Conservation (phyloP, 23 red algal genomes). For the Gracilaria caudata region DNA sequence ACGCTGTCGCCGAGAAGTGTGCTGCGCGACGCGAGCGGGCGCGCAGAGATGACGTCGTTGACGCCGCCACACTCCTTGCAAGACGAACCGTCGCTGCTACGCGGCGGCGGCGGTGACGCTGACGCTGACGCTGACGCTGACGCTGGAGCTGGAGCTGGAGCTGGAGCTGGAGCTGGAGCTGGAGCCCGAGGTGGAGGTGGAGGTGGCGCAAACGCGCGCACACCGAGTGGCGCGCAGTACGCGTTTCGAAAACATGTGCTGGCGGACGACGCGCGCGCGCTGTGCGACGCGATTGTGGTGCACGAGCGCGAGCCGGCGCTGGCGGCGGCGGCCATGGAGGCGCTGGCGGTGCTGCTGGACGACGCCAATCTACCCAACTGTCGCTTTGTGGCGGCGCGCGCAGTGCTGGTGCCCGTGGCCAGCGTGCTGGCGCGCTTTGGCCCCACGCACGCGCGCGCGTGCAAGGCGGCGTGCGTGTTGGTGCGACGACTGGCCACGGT, state of each 20-base stretch:
- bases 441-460: constrained; percentile 1
- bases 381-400: background rate
- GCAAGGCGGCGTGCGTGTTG: constrained; percentile 49
- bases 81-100: too few species aligned
- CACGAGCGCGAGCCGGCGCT: constrained; percentile 24
- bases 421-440: constrained; percentile 40
- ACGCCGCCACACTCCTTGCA: too few species aligned
- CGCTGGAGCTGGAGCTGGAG: background rate
- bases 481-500: constrained; percentile 12
- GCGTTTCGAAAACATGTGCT: constrained; percentile 34
- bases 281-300: constrained; percentile 30
- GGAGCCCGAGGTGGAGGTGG: background rate
- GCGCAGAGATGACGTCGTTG: too few species aligned
- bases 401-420: constrained; percentile 7
- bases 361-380: constrained; percentile 37
- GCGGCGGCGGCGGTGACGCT: background rate
- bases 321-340: constrained; percentile 35
- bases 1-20: background rate
- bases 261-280: constrained; percentile 14
- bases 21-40: background rate
- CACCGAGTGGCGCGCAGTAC: constrained; percentile 8
- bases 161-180: background rate
- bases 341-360: constrained; percentile 40
- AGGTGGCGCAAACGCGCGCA: background rate
- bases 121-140: background rate